Base-by-base conservation (phyloP, 1,139 yeast genomes). In the Suhomyces choctaworum region DNA sequence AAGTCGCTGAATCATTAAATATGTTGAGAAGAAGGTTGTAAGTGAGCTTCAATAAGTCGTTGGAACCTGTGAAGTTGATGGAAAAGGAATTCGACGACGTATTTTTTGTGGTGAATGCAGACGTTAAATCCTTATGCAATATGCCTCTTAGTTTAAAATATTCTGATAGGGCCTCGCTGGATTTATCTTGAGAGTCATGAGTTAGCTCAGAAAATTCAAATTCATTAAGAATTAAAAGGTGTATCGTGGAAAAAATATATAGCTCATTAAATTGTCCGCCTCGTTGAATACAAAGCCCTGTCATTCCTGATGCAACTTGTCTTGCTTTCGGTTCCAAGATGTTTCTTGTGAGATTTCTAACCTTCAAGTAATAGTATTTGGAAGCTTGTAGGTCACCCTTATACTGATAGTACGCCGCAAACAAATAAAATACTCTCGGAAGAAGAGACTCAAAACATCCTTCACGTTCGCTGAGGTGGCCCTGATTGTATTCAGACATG, bases 321-420 rank as follows among this genome's bases (percentile, higher is more conserved):
- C 10, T 9, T 6, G 8, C 25, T 17, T 10, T 14, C 4, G 16
- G 16, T 9, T 13, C 11, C 10, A 9, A 11, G 5, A 10, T 9
- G 2, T 7, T 15, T 7, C 17, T 28, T 9, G 51, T 39, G 26
- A 49, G 35, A 30, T 55, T 54, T 14, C 54, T 42, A 3, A 64
- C 62, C 41, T 62, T 64, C 24, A 54, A 33, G 41, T 62, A 70
- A 36, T 64, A 67, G 35, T 58, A 62, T 37, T 68, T 62, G 2
- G 78, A 65, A 2, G 61, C 56, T 20, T 54, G 54, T 3, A 65
- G 34, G 26, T 69, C 60, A 2, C 69, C 70, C 13, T 52, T 46
- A 24, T 52, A 44, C 28, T 73, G 78, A 41, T 59, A 56, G 34
- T 57, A 59, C 3, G 65, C 36, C 1, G 66, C 80, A 35, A 62